Evolutionary conservation across 2,329 filamentous ascomycete species (phyloP).

Genomic region (Fusarium agapanthi): DNA sequence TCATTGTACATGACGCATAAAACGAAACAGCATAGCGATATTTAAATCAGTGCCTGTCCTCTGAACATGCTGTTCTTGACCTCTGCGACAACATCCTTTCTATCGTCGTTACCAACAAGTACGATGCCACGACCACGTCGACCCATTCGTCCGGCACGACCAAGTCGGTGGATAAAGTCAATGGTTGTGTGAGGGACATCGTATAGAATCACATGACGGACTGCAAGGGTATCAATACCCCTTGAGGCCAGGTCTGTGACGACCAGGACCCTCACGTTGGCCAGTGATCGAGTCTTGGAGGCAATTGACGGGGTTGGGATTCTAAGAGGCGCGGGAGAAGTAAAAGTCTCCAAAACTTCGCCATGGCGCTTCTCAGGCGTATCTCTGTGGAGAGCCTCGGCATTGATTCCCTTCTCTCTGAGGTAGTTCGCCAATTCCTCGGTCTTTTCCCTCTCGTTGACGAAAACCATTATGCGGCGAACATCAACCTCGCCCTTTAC

Average conservation of each 20-base stretch:
- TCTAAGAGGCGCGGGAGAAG: slow-evolving; percentile 55
- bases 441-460: slow-evolving; percentile 93
- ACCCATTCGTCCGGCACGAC: slow-evolving; percentile 91
- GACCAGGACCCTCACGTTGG: slow-evolving; percentile 89
- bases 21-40: not conserved
- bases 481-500: slow-evolving; percentile 68
- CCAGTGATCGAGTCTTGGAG: slow-evolving; percentile 61
- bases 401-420: slow-evolving; percentile 85
- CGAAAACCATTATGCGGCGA: slow-evolving; percentile 92
- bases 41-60: slow-evolving; percentile 78
- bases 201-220: slow-evolving; percentile 91
- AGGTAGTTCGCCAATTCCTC: slow-evolving; percentile 83
- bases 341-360: slow-evolving; percentile 82
- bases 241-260: slow-evolving; percentile 92
- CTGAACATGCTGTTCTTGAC: slow-evolving; percentile 90
- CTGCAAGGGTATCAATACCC: slow-evolving; percentile 92
- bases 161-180: slow-evolving; percentile 96
- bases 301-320: slow-evolving; percentile 42
- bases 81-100: slow-evolving; percentile 89
- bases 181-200: slow-evolving; percentile 98
- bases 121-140: slow-evolving; percentile 89
- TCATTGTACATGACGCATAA: slow-evolving; percentile 35
- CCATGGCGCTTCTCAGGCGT: slow-evolving; percentile 79
- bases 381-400: slow-evolving; percentile 85
- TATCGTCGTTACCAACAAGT: slow-evolving; percentile 86